Evolutionary conservation across 306 rosid genomes (phyloP).

Genomic region (Heteromeles arbutifolia): DNA sequence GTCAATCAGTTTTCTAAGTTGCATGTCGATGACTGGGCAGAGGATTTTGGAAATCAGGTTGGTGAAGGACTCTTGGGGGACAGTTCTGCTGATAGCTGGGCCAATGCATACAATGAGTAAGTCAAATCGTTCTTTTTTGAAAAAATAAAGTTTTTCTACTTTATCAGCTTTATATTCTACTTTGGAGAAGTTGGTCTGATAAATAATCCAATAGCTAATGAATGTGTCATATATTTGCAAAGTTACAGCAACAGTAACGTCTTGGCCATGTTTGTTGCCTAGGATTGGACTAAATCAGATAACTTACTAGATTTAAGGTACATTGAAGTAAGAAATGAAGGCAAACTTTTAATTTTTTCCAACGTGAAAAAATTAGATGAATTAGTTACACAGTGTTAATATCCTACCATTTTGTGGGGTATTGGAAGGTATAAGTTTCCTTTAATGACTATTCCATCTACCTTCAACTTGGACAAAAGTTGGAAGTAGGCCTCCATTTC

Average conservation of each 20-base stretch:
- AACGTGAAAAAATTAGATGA: not conserved
- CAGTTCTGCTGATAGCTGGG: slow-evolving; percentile 65
- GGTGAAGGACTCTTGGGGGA: slow-evolving; percentile 70
- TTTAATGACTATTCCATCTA: too few relatives aligned
- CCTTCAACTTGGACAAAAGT: not conserved
- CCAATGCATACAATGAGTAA: slow-evolving; percentile 80
- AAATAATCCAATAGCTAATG: not conserved
- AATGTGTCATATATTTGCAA: not conserved
- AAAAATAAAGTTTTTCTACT: not conserved
- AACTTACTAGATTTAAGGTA: not conserved
- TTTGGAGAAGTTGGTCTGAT: not conserved
- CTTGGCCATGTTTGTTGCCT: not conserved
- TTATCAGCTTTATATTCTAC: not conserved
- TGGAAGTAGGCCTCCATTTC: not conserved
- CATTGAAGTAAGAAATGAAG: not conserved
- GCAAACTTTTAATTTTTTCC: not conserved
- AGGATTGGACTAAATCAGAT: not conserved
- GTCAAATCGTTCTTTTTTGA: slow-evolving; percentile 16
- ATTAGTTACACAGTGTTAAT: not conserved
- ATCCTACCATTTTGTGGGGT: not conserved
- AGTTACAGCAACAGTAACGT: not conserved
- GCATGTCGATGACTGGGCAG: slow-evolving; percentile 84
- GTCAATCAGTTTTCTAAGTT: slow-evolving; percentile 84
- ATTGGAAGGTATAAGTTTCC: not conserved
- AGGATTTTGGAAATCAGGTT: slow-evolving; percentile 76